Evolutionary conservation across 2,329 filamentous ascomycete species (phyloP), one percentile per base, ranked within the genome.

Genomic region (Claviceps spartinae): DNA sequence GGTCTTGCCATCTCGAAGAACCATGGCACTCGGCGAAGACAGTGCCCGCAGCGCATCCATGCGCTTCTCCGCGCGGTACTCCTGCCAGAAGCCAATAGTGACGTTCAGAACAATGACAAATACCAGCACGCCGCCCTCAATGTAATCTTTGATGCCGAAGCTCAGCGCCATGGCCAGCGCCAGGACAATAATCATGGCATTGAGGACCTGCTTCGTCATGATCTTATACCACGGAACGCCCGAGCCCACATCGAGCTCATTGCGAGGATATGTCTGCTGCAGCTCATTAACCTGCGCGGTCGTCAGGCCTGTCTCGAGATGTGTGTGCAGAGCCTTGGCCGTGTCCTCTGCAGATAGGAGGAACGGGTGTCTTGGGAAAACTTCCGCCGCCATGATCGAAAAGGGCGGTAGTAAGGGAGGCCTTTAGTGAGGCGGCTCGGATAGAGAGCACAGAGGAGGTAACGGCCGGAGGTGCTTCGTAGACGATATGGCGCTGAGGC

Each of bases 101-200:
- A 85, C 82, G 60, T 87, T 87, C 60, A 86, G 75, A 38, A 79
- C 62, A 54, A 86, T 85, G 62, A 86, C 82, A 54, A 78, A 80
- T 48, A 77, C 75, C 51, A 86, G 78, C 48, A 86, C 81, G 50
- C 77, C 79, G 50, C 79, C 82, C 69, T 85, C 82, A 58, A 85
- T 81, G 62, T 77, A 83, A 58, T 85, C 83, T 45, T 74, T 67
- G 55, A 86, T 82, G 55, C 75, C 80, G 63, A 84, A 86, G 55
- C 78, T 81, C 42, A 83, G 74, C 46, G 79, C 82, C 82, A 89
- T 88, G 60, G 85, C 85, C 60, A 90, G 84, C 51, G 86, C 73
- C 49, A 91, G 76, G 48, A 88, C 79, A 60, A 88, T 67, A 52
- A 85, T 85, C 85, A 88, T 88, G 53, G 85, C 85, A 72, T 89